phyloP scores from a whole-genome alignment of 257 asterid genomes.

The Jacaranda copaia region DNA sequence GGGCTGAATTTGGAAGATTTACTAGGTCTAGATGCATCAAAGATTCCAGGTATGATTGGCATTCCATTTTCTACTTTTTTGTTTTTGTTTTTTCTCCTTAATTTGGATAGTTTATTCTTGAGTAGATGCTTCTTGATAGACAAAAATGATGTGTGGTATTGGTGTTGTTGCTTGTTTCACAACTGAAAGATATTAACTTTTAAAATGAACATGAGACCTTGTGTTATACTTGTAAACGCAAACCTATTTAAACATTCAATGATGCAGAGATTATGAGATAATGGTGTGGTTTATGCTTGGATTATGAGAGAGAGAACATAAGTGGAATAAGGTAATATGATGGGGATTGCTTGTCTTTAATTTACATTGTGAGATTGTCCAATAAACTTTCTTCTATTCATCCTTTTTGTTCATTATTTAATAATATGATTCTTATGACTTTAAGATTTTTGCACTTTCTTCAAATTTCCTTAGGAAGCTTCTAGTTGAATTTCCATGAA shows the following conservation, averaged over 20 bases:
- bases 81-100: too few relatives aligned
- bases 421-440: too few relatives aligned
- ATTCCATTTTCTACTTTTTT: constrained; percentile 7
- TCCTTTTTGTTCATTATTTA: too few relatives aligned
- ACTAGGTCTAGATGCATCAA: too few relatives aligned
- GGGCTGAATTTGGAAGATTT: too few relatives aligned
- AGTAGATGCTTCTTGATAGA: background rate
- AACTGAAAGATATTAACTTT: too few relatives aligned
- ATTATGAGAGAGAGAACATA: constrained; percentile 68
- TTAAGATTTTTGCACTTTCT: background rate
- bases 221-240: background rate
- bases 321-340: constrained; percentile 86
- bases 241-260: constrained; percentile 24
- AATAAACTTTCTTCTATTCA: too few relatives aligned
- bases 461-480: background rate
- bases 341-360: too few relatives aligned
- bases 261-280: constrained; percentile 28
- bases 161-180: constrained; percentile 12
- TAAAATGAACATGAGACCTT: background rate
- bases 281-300: constrained; percentile 95
- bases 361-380: too few relatives aligned
- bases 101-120: constrained; percentile 20
- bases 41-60: constrained; percentile 73
- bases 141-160: background rate
- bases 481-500: background rate